Conservation (phyloP, 2,329 filamentous ascomycete species). For the Talaromyces sp. region DNA sequence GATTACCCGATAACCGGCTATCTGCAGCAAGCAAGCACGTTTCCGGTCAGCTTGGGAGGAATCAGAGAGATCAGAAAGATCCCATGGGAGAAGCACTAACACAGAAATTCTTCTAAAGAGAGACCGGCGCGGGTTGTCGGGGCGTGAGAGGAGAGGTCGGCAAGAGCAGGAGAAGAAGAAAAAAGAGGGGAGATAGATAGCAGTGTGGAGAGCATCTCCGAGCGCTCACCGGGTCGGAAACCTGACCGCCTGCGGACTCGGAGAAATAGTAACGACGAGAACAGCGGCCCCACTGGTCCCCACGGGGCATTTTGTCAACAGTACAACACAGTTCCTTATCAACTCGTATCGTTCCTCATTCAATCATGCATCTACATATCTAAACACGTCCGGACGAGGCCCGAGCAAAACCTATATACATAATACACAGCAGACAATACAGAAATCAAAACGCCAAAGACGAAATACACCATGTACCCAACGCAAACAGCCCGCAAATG, state of each 20-base stretch:
- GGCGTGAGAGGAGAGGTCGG: background rate
- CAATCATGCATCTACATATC: background rate
- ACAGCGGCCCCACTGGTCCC: background rate
- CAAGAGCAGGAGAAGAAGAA: background rate
- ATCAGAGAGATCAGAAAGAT: background rate
- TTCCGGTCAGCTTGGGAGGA: background rate
- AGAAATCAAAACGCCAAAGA: background rate
- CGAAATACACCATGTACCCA: background rate
- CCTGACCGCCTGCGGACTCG: background rate
- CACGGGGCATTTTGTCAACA: background rate
- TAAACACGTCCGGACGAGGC: background rate
- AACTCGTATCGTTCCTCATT: background rate
- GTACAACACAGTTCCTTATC: background rate
- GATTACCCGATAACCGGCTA: slow-evolving; percentile 1
- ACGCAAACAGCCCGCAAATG: slow-evolving; percentile 3
- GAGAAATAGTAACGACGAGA: background rate
- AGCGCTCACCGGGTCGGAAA: slow-evolving; percentile 1
- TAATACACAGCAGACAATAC: background rate
- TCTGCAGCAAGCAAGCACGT: background rate
- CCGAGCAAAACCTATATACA: background rate
- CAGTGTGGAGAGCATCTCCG: background rate
- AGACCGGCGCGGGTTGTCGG: background rate
- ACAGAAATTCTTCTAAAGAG: background rate
- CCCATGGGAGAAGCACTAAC: background rate
- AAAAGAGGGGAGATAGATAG: slow-evolving; percentile 1